phyloP scores from a whole-genome alignment of 768 basidiomycete genomes.

The Leucocoprinus sp. region DNA sequence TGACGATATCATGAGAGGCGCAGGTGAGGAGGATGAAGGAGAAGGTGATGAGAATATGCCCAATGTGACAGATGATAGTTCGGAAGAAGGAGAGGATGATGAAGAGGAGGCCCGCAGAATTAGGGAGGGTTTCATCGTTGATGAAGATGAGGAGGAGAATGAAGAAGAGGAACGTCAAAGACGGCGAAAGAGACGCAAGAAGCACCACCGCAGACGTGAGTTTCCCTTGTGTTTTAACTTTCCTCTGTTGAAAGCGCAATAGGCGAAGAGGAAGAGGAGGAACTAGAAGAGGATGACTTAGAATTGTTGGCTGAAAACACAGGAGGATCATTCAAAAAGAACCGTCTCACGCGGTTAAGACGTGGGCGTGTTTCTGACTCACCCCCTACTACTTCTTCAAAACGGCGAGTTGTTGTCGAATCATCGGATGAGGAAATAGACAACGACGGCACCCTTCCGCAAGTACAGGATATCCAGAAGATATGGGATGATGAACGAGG shows the following conservation, averaged over 20 bases:
- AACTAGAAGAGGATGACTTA: constrained; percentile 88
- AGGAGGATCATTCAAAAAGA: constrained; percentile 66
- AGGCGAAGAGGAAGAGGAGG: constrained; percentile 51
- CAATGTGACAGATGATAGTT: constrained; percentile 68
- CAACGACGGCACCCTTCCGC: constrained; percentile 41
- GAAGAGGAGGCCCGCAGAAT: constrained; percentile 78
- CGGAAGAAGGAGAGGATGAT: constrained; percentile 86
- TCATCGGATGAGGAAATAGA: constrained; percentile 77
- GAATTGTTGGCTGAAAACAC: constrained; percentile 87
- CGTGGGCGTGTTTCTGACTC: constrained; percentile 69
- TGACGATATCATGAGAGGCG: constrained; percentile 57
- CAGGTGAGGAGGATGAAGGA: constrained; percentile 47
- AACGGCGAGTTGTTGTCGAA: constrained; percentile 49
- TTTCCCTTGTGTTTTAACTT: constrained; percentile 6
- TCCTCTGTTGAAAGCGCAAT: constrained; percentile 11
- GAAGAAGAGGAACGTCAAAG: constrained; percentile 52
- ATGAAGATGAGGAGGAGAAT: constrained; percentile 82
- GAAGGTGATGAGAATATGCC: constrained; percentile 50
- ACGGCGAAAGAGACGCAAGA: constrained; percentile 60
- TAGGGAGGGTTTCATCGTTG: constrained; percentile 87
- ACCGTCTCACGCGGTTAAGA: constrained; percentile 59
- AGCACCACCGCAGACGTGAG: constrained; percentile 50
- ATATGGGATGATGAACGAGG: constrained; percentile 81
- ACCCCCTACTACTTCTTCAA: constrained; percentile 53
- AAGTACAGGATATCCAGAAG: constrained; percentile 54